A percentile compares a stretch with the other conserved stretches of the same genome.
Evolutionary conservation across 768 basidiomycete species (phyloP).

Genomic region (Lactifluus hygrophoroides): DNA sequence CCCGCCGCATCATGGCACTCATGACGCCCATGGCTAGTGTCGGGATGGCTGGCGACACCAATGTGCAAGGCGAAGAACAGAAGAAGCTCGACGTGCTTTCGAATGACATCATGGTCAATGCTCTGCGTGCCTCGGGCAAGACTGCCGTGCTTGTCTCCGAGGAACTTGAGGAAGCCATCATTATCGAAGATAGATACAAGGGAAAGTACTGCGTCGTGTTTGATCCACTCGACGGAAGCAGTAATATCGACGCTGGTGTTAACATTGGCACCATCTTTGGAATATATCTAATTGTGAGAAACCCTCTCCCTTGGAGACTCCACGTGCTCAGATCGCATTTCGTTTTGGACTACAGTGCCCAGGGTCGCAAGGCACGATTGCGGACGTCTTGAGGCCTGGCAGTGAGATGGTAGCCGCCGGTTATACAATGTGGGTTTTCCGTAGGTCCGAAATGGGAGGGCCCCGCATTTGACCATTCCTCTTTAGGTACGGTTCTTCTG

Average conservation of each 20-base stretch:
- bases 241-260: slow-evolving; percentile 99
- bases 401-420: slow-evolving; percentile 97
- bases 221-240: slow-evolving; percentile 94
- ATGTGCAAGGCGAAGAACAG: slow-evolving; percentile 97
- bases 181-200: slow-evolving; percentile 72
- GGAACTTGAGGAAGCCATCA: slow-evolving; percentile 86
- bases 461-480: neutral
- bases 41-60: slow-evolving; percentile 92
- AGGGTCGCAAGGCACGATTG: slow-evolving; percentile 69
- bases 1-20: neutral
- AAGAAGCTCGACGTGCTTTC: slow-evolving; percentile 98
- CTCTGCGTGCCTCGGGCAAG: slow-evolving; percentile 93
- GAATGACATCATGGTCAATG: slow-evolving; percentile 99
- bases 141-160: slow-evolving; percentile 95
- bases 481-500: slow-evolving; percentile 82
- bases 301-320: neutral
- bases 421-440: slow-evolving; percentile 74
- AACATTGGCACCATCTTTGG: slow-evolving; percentile 99
- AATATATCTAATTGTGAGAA: slow-evolving; percentile 80
- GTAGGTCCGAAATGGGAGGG: neutral
- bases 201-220: slow-evolving; percentile 98
- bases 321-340: neutral
- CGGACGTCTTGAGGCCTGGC: slow-evolving; percentile 89
- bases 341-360: slow-evolving; percentile 42
- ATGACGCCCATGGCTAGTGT: slow-evolving; percentile 45